These are phyloP conservation scores for Ramalina peruviana DNA, from an alignment of 495 filamentous ascomycete species.

Conservation along the genomic window DNA sequence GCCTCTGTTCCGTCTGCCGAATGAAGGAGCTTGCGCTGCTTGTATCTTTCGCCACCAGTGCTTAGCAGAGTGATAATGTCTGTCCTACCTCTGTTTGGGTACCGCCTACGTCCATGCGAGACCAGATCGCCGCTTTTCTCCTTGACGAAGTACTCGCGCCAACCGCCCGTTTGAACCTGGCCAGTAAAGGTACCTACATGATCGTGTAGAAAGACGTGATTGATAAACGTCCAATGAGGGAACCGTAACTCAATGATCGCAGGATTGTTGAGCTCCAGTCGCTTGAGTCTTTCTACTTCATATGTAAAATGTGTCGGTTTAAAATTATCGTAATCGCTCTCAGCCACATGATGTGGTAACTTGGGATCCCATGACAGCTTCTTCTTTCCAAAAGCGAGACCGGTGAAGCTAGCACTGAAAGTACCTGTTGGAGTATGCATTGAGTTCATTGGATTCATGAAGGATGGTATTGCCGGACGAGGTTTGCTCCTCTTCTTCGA, in stretches of 20 bases:
- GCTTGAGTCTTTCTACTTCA: conserved; percentile 5
- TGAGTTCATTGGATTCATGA: conserved; percentile 32
- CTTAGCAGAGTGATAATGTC: too few relatives aligned
- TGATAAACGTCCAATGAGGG: conserved; percentile 10
- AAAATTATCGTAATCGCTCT: too few relatives aligned
- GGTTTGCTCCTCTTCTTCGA: too few relatives aligned
- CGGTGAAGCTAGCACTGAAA: conserved; percentile 18
- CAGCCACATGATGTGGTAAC: too few relatives aligned
- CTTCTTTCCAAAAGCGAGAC: background rate
- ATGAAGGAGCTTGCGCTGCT: too few relatives aligned
- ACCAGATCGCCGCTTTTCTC: background rate
- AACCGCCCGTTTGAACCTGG: background rate
- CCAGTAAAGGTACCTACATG: conserved; percentile 3
- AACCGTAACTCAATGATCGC: background rate
- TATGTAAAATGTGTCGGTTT: background rate
- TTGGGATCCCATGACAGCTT: background rate
- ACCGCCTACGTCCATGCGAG: background rate
- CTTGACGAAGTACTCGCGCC: background rate
- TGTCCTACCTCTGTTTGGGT: too few relatives aligned
- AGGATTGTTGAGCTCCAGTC: conserved; percentile 6
- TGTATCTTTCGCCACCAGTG: too few relatives aligned
- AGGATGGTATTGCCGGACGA: background rate
- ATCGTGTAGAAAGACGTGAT: conserved; percentile 10
- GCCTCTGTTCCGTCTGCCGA: too few relatives aligned
- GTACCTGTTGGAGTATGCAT: conserved; percentile 32